These are phyloP conservation scores for Acaromyces ingoldii DNA, from an alignment of 1,284 basidiomycete genomes.

Conservation along the genomic window DNA sequence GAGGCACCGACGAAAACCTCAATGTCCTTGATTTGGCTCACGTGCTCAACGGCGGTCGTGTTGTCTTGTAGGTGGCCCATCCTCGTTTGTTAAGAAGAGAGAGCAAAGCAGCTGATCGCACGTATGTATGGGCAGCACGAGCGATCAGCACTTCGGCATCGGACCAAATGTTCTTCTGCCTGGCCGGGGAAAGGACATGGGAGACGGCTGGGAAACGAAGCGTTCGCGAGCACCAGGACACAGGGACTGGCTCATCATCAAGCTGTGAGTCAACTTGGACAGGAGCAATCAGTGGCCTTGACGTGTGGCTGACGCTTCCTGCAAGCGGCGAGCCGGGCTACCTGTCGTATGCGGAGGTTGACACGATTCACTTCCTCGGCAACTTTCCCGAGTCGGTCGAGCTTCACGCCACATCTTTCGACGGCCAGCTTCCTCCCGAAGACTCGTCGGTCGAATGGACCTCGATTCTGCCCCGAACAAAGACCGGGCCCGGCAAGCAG, in stretches of 20 bases:
- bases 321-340: conserved; percentile 55
- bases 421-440: conserved; percentile 6
- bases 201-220: conserved; percentile 97
- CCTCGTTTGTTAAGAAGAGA: not conserved
- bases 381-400: conserved; percentile 84
- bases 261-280: conserved; percentile 66
- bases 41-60: conserved; percentile 80
- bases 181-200: conserved; percentile 84
- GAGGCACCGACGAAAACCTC: conserved; percentile 26
- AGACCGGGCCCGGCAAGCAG: conserved; percentile 81
- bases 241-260: conserved; percentile 85
- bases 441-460: conserved; percentile 60
- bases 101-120: too few species aligned
- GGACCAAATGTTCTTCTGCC: conserved; percentile 87
- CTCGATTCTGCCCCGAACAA: conserved; percentile 67
- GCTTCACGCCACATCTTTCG: conserved; percentile 60
- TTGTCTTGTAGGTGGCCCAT: conserved; percentile 57
- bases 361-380: conserved; percentile 91
- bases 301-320: too few species aligned
- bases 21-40: conserved; percentile 75
- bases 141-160: conserved; percentile 88
- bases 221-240: conserved; percentile 73
- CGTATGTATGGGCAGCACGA: too few species aligned
- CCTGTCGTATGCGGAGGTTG: conserved; percentile 76
- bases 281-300: not conserved